phyloP scores from a whole-genome alignment of 2,329 filamentous ascomycete species.

The Trichoderma sp. region DNA sequence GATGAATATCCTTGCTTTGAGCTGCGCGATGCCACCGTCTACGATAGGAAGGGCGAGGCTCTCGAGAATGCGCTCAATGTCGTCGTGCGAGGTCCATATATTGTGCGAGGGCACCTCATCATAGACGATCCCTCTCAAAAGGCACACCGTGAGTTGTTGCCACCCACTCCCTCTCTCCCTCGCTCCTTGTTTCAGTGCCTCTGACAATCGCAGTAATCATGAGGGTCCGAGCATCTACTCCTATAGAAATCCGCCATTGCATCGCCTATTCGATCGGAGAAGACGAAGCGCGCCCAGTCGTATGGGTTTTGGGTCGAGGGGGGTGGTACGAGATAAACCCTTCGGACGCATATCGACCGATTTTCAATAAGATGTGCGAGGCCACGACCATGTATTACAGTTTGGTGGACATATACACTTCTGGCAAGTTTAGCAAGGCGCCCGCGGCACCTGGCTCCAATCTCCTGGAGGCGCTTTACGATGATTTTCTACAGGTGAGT shows the following conservation, averaged over 20 bases:
- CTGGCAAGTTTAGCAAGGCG: slow-evolving; percentile 30
- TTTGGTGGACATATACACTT: slow-evolving; percentile 54
- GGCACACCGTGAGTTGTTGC: slow-evolving; percentile 34
- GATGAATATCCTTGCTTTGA: slow-evolving; percentile 61
- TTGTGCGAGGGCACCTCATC: slow-evolving; percentile 57
- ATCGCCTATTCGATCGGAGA: slow-evolving; percentile 52
- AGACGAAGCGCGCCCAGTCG: slow-evolving; percentile 49
- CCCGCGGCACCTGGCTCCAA: slow-evolving; percentile 26
- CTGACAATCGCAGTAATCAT: slow-evolving; percentile 33
- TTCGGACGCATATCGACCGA: slow-evolving; percentile 51
- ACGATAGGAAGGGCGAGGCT: slow-evolving; percentile 50
- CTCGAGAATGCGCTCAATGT: slow-evolving; percentile 60
- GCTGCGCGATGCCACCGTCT: slow-evolving; percentile 59
- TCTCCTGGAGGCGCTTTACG: slow-evolving; percentile 22
- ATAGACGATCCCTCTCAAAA: slow-evolving; percentile 43
- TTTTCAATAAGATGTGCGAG: slow-evolving; percentile 59
- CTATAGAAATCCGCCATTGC: slow-evolving; percentile 54
- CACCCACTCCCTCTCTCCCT: neutral
- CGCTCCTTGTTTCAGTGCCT: neutral
- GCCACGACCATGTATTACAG: slow-evolving; percentile 63
- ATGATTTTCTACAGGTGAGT: slow-evolving; percentile 30
- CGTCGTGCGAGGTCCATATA: slow-evolving; percentile 57
- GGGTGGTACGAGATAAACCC: slow-evolving; percentile 69
- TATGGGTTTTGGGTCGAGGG: slow-evolving; percentile 58
- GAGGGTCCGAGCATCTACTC: slow-evolving; percentile 30